Conservation (phyloP, 768 basidiomycete species). For the Xerocomus brunneocitrinus region DNA sequence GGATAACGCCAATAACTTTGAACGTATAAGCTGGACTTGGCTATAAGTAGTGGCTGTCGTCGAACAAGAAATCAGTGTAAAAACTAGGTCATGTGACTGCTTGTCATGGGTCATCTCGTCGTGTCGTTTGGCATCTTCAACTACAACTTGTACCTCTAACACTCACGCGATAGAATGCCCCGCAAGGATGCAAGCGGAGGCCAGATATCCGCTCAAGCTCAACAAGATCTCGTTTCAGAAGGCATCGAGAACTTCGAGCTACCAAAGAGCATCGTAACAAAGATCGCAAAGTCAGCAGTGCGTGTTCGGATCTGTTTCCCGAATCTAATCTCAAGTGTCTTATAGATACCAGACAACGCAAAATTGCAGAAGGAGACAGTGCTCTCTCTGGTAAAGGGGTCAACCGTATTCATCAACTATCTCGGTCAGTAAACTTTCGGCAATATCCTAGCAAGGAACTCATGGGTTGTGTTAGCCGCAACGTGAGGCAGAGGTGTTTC, state of each 20-base stretch:
- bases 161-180: conserved; percentile 46
- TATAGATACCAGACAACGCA: conserved; percentile 74
- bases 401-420: conserved; percentile 95
- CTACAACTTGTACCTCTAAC: not conserved
- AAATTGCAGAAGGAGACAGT: conserved; percentile 91
- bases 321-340: not conserved
- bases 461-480: conserved; percentile 33
- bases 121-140: too few species aligned
- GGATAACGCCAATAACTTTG: not conserved
- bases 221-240: conserved; percentile 75
- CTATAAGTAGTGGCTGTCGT: too few species aligned
- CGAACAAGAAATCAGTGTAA: too few species aligned
- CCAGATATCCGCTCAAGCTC: conserved; percentile 64
- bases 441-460: not conserved
- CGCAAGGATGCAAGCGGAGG: conserved; percentile 58
- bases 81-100: conserved; percentile 7
- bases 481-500: conserved; percentile 33
- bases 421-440: conserved; percentile 50
- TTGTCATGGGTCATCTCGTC: too few species aligned
- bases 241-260: conserved; percentile 89
- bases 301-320: conserved; percentile 22
- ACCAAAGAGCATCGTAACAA: conserved; percentile 76
- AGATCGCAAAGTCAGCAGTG: conserved; percentile 82
- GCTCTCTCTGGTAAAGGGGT: conserved; percentile 77
- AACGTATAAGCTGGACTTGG: too few species aligned